Evolutionary conservation across 2,329 filamentous ascomycete genomes (phyloP).

Genomic region (Thermothelomyces thermophilus): DNA sequence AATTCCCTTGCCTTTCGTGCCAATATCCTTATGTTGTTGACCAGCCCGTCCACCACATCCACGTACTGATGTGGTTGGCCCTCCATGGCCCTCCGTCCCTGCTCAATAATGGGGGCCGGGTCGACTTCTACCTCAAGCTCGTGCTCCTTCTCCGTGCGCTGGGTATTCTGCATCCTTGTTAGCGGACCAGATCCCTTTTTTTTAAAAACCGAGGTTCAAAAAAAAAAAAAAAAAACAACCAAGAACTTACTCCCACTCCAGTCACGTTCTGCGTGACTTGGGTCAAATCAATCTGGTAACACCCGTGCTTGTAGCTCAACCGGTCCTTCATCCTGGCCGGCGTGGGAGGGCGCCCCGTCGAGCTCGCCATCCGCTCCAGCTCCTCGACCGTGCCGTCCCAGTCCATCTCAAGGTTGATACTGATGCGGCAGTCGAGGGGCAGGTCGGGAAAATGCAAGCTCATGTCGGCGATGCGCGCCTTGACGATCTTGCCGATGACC

Average conservation of each 20-base stretch:
- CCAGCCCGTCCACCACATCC: constrained; percentile 62
- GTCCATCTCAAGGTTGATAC: constrained; percentile 88
- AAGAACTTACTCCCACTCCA: constrained; percentile 17
- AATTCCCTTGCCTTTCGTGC: constrained; percentile 29
- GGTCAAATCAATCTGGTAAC: constrained; percentile 86
- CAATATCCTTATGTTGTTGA: constrained; percentile 65
- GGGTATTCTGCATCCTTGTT: constrained; percentile 30
- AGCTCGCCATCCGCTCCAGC: constrained; percentile 37
- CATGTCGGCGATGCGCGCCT: constrained; percentile 81
- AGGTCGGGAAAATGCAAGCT: constrained; percentile 73
- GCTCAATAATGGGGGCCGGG: constrained; percentile 56
- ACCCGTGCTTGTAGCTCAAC: constrained; percentile 80
- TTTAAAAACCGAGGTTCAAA: neutral
- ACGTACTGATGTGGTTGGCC: constrained; percentile 54
- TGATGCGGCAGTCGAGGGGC: constrained; percentile 85
- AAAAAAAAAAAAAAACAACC: neutral
- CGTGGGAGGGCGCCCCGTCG: constrained; percentile 34
- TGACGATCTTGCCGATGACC: constrained; percentile 78
- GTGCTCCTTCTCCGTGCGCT: constrained; percentile 57
- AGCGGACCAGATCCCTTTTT: neutral
- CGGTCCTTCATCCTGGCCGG: constrained; percentile 78
- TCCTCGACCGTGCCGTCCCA: constrained; percentile 64
- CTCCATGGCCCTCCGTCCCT: constrained; percentile 51
- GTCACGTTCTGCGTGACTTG: constrained; percentile 61
- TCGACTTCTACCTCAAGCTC: constrained; percentile 75